Percentiles rank a stretch among this genome's conserved stretches.
Evolutionary conservation across 2,329 filamentous ascomycete genomes (phyloP).

Genomic region (Claviceps lovelessii): DNA sequence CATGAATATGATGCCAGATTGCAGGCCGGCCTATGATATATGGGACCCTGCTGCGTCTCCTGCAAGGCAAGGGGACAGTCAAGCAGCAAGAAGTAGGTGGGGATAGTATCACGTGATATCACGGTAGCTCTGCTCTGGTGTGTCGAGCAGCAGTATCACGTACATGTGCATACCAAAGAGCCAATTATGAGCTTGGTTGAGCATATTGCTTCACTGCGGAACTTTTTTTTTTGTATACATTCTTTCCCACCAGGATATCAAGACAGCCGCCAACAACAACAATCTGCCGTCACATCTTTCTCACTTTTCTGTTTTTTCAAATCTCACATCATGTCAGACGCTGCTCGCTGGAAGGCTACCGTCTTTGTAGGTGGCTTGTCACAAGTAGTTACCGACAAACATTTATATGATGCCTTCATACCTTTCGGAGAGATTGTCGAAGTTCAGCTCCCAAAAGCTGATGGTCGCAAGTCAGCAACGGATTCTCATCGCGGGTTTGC

Average conservation of each 20-base stretch:
- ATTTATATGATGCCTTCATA: slow-evolving; percentile 80
- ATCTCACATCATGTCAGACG: slow-evolving; percentile 55
- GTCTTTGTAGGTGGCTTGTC: slow-evolving; percentile 86
- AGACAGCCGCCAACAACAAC: background rate
- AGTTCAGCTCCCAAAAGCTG: slow-evolving; percentile 78
- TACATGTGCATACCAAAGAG: background rate
- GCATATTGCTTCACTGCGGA: background rate
- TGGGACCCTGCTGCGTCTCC: slow-evolving; percentile 10
- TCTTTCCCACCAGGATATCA: background rate
- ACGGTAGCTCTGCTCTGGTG: background rate
- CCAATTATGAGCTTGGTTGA: background rate
- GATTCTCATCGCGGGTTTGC: slow-evolving; percentile 85
- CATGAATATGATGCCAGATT: slow-evolving; percentile 30
- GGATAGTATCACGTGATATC: background rate
- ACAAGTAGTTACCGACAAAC: slow-evolving; percentile 57
- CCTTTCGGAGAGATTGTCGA: slow-evolving; percentile 94
- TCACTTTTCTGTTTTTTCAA: background rate
- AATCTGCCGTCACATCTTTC: background rate
- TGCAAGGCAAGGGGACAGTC: slow-evolving; percentile 6
- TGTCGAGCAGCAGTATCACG: background rate
- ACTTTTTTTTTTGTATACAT: background rate
- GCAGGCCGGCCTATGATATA: slow-evolving; percentile 18
- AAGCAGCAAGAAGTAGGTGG: background rate
- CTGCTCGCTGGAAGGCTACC: slow-evolving; percentile 73
- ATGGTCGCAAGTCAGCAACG: slow-evolving; percentile 58